Evolutionary conservation across 129 eudicot species (phyloP).

Genomic region (Glebionis coronaria): DNA sequence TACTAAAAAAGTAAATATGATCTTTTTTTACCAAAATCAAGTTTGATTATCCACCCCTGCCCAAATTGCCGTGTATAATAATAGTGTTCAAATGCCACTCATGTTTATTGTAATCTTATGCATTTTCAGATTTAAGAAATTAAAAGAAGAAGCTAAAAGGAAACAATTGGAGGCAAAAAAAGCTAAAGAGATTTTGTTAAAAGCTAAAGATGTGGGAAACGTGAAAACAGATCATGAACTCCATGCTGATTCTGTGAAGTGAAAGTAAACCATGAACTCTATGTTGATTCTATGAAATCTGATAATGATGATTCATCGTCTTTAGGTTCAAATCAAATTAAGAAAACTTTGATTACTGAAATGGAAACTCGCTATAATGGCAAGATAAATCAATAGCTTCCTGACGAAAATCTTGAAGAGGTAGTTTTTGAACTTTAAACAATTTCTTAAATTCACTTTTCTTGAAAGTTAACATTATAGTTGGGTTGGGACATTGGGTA

Average conservation of each 20-base stretch:
- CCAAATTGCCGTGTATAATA: neutral
- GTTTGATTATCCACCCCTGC: too few relatives aligned
- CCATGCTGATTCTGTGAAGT: constrained; percentile 17
- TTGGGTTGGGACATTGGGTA: too few relatives aligned
- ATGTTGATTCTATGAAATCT: constrained; percentile 17
- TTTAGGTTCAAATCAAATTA: constrained; percentile 35
- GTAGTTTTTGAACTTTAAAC: constrained; percentile 24
- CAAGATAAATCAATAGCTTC: constrained; percentile 30
- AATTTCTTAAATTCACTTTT: neutral
- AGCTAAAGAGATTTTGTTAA: constrained; percentile 28
- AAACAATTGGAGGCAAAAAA: constrained; percentile 63
- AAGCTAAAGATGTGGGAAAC: constrained; percentile 36
- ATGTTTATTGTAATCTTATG: constrained; percentile 15
- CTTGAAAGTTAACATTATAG: too few relatives aligned
- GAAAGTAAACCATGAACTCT: constrained; percentile 19
- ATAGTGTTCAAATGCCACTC: neutral
- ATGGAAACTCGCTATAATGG: constrained; percentile 16
- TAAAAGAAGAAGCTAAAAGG: constrained; percentile 88
- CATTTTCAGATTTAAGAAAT: constrained; percentile 68
- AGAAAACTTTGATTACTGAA: constrained; percentile 16
- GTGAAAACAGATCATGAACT: constrained; percentile 19
- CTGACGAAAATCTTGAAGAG: constrained; percentile 41
- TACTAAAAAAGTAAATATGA: too few relatives aligned
- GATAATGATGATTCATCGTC: constrained; percentile 40
- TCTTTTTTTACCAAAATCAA: too few relatives aligned